Evolutionary conservation across 2,329 filamentous ascomycete species (phyloP), one percentile per base, ranked within the genome.

Genomic region (Dothistroma pini): DNA sequence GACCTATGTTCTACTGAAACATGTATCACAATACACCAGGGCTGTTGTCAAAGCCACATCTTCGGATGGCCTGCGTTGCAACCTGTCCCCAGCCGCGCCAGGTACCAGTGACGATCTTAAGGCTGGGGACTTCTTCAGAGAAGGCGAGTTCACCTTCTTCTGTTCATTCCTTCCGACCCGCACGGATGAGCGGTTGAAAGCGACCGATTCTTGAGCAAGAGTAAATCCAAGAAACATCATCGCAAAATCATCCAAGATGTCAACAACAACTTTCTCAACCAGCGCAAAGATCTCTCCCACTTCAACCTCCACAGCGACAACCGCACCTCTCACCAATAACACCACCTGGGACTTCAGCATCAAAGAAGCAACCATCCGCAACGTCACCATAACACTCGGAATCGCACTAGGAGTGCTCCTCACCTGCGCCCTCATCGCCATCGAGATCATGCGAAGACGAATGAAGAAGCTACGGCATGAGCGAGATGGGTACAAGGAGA

Each of bases 401-500:
- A 54, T 63, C n/a, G 54, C 62, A 10, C 51, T 63, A n/a, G 56
- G 57, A n/a, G 47, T 63, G 12, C 57, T 63, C 38, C 51, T 63
- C 16, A 44, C 57, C 29, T 63, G 62, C 49, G 53, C 58, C 16
- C 51, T 63, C 32, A 56, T 59, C 32, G 58, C 55, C 4, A 51
- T 63, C 10, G 58, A 61, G 47, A 48, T 63, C 47, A 57, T 63
- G 53, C 49, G 62, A n/a, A 56, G 58, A 12, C 54, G 57, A 34
- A 34, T 63, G 21, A 61, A 63, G 21, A 52, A 56, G 11, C 54
- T 63, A 31, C 50, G 52, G 22, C 57, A 56, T 41, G 50, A 60
- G 47, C 52, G 34, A 41, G 54, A 38, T 56, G 55, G 49, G 41
- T 56, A 48, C 14, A 56, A 12, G 50, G 29, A 54, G 44, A 61